phyloP scores from a whole-genome alignment of 208 protist genomes.

The Trypanosoma boissoni region DNA sequence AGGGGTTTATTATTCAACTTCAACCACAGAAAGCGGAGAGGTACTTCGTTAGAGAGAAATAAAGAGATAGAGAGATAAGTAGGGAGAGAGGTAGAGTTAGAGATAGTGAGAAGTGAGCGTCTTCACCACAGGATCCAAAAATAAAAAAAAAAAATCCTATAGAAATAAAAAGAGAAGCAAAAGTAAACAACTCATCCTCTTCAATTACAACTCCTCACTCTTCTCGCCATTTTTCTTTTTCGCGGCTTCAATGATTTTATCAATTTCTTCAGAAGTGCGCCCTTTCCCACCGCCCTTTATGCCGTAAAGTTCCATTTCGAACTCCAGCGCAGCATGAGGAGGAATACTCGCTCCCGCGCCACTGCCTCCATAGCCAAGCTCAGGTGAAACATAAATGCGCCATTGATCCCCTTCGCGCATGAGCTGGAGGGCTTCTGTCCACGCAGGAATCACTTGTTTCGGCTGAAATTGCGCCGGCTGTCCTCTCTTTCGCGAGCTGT shows the following conservation, averaged over 20 bases:
- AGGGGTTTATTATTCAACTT: no score
- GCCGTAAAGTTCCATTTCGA: slow-evolving; percentile 59
- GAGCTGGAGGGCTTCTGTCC: slow-evolving; percentile 76
- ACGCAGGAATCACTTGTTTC: slow-evolving; percentile 46
- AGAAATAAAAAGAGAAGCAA: neutral
- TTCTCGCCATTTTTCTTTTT: slow-evolving; percentile 31
- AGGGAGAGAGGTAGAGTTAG: neutral
- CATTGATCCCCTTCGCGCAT: slow-evolving; percentile 86
- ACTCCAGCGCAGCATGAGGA: slow-evolving; percentile 44
- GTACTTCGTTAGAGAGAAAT: no score
- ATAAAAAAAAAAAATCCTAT: slow-evolving; percentile 12
- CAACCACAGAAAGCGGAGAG: no score
- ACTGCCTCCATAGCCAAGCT: slow-evolving; percentile 62
- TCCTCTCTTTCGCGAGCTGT: slow-evolving; percentile 45
- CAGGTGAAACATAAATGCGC: slow-evolving; percentile 64
- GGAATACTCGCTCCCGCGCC: slow-evolving; percentile 46
- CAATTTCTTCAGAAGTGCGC: slow-evolving; percentile 51
- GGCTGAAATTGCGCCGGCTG: slow-evolving; percentile 58
- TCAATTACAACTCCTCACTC: slow-evolving; percentile 39
- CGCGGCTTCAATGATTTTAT: slow-evolving; percentile 41
- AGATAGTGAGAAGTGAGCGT: neutral
- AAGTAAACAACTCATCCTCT: neutral
- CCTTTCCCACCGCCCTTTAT: slow-evolving; percentile 42
- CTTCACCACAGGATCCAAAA: neutral
- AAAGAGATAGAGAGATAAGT: no score